Conservation (phyloP, 192 early-diverging fungal species). For the Podochytrium sp. region DNA sequence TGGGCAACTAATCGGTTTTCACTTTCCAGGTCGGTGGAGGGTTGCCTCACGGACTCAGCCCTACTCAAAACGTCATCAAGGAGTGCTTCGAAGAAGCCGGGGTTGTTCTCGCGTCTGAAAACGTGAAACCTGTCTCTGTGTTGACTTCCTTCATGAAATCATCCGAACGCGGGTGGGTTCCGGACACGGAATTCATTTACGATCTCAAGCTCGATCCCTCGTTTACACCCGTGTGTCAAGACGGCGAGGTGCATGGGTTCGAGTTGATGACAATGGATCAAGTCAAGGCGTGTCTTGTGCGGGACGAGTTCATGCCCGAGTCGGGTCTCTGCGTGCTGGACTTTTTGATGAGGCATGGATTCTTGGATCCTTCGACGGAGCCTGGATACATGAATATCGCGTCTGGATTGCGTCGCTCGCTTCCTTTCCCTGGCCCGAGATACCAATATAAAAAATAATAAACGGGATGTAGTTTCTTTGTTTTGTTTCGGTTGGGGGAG, state of each 20-base stretch:
- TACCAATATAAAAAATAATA: conserved; percentile 16
- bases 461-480: too few relatives aligned
- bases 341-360: conserved; percentile 81
- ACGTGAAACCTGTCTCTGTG: conserved; percentile 58
- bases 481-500: background rate
- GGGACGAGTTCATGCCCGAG: conserved; percentile 80
- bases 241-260: conserved; percentile 87
- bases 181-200: conserved; percentile 86
- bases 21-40: conserved; percentile 53
- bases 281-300: conserved; percentile 40
- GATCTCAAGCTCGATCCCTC: conserved; percentile 78
- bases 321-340: conserved; percentile 80
- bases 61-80: conserved; percentile 73
- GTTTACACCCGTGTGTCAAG: conserved; percentile 57
- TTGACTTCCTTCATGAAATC: conserved; percentile 71
- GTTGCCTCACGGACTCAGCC: conserved; percentile 63
- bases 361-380: conserved; percentile 77
- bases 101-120: conserved; percentile 33
- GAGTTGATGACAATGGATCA: conserved; percentile 71
- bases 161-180: conserved; percentile 61
- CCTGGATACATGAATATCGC: conserved; percentile 79
- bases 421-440: conserved; percentile 69
- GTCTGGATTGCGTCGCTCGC: conserved; percentile 63
- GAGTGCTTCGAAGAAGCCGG: conserved; percentile 92
- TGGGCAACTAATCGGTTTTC: background rate